Conservation (phyloP, 1,139 yeast genomes). For the Debaryomyces sp. region DNA sequence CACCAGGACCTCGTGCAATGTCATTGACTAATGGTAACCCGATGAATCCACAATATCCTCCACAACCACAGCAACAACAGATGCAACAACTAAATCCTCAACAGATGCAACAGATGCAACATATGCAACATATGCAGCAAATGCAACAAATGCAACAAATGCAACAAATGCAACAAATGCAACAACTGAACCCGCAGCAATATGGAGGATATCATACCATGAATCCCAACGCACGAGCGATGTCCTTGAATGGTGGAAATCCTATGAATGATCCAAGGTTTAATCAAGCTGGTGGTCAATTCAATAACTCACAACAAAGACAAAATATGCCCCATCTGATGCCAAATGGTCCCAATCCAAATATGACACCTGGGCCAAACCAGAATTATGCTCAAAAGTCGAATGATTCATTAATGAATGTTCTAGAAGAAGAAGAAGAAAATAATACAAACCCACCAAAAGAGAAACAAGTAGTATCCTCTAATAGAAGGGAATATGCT, state of each 20-base stretch:
- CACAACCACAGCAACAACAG: background rate
- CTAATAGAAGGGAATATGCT: slow-evolving; percentile 23
- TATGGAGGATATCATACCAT: slow-evolving; percentile 10
- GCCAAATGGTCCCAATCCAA: background rate
- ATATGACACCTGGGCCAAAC: background rate
- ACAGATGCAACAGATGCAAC: no score
- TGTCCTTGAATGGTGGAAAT: slow-evolving; percentile 40
- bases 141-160: background rate
- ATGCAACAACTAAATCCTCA: background rate
- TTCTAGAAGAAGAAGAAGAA: slow-evolving; percentile 43
- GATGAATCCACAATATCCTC: background rate
- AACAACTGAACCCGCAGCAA: background rate
- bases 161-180: background rate
- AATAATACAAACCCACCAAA: slow-evolving; percentile 1
- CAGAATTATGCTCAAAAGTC: slow-evolving; percentile 22
- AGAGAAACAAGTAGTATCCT: background rate
- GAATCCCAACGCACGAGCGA: slow-evolving; percentile 44
- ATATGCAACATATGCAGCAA: no score
- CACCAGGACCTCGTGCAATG: slow-evolving; percentile 7
- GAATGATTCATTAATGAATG: slow-evolving; percentile 44
- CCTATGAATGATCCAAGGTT: slow-evolving; percentile 23
- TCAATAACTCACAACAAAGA: background rate
- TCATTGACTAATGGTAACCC: slow-evolving; percentile 5
- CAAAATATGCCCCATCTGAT: background rate
- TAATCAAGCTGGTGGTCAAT: background rate